Base-by-base conservation (phyloP, 1,139 yeast species). In the Yamadazyma taylorii region DNA sequence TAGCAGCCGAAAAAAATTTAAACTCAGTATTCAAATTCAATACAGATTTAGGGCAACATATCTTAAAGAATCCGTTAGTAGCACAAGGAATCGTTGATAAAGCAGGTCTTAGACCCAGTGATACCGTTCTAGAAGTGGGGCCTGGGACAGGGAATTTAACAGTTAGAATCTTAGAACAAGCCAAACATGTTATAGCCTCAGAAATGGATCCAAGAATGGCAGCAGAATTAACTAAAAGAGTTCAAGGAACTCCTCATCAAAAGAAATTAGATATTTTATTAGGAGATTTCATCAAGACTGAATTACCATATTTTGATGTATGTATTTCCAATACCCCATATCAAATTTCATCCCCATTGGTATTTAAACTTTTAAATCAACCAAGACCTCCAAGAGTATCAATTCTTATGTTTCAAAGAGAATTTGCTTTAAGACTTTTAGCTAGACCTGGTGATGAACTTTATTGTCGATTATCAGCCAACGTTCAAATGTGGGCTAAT, bases 181-280 rank as follows among this genome's bases (percentile, higher is more conserved):
- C 97, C 1, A 75, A 88, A 38, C 86, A 84, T 52, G 97, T 92
- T 12, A 78, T 87, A 37, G 98, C 98, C 0, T 95, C 87, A 37
- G 99, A 92, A 68, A 90, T 90, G 92, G 99, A 92, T 64, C 97
- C 99, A 17, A 75, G 97, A 66, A 92, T 92, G 99, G 98, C 97
- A 3, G 97, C 97, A 0, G 99, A 92, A 62, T 73, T 92, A 55
- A 88, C 97, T 15, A 92, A 92, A 61, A 84, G 99, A 70, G 97
- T 94, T 17, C 97, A 89, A 55, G 97, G 97, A 11, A 90, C 95
- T 22, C 94, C 97, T 2, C 85, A 78, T 41, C 95, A 90, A 60
- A 88, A 87, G 64, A 88, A 89, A 59, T 71, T 92, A 40, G 98
- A 92, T 48, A 88, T 92, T 41, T 65, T 92, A 56, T 72, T 94